Evolutionary conservation across 2,329 filamentous ascomycete genomes (phyloP), one percentile per base, ranked within the genome.

Genomic region (Westerdykella aurantiaca): DNA sequence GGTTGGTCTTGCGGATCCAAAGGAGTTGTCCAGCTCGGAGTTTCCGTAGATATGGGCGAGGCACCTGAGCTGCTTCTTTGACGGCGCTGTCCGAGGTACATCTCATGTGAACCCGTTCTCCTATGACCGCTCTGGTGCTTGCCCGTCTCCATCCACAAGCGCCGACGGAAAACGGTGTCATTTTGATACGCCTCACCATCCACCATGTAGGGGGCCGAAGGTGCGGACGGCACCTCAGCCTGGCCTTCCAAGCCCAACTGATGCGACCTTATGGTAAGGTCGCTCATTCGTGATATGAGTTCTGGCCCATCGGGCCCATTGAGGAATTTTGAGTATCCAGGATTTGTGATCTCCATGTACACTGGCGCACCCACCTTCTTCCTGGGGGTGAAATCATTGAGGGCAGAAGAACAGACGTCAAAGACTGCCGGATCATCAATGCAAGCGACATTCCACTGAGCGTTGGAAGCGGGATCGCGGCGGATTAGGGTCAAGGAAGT

Each of bases 271-370:
- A 43, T 25, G 13, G 53, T 54, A 12, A 50, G n/a, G 39, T 57
- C 49, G 25, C 45, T 57, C 10, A 48, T 38, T 18, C 50, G 52
- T 31, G 31, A 50, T n/a, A 42, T 29, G 7, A 57, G 40, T 13
- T 46, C 33, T 31, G 55, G 46, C 23, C 46, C 43, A 16, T 41
- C 33, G 31, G 39, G 39, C 46, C 57, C 33, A 50, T 68, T 54
- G 9, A 74, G 60, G 51, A 83, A 82, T 42, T 77, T 78, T 33
- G 68, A 71, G 55, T 84, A 84, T 13, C 79, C 79, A 1, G 78
- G 75, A 18, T 78, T 82, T 7, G 69, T 72, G 10, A 83, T 73
- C 41, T 81, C 77, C 10, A 83, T 70, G 37, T 69, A 73, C 34
- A 74, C 49, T 0, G 72, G 72, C 6, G 69, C 58, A 16, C 70